Evolutionary conservation across 768 basidiomycete genomes (phyloP), one percentile per base, ranked within the genome.

Genomic region (Boletus fagicola): DNA sequence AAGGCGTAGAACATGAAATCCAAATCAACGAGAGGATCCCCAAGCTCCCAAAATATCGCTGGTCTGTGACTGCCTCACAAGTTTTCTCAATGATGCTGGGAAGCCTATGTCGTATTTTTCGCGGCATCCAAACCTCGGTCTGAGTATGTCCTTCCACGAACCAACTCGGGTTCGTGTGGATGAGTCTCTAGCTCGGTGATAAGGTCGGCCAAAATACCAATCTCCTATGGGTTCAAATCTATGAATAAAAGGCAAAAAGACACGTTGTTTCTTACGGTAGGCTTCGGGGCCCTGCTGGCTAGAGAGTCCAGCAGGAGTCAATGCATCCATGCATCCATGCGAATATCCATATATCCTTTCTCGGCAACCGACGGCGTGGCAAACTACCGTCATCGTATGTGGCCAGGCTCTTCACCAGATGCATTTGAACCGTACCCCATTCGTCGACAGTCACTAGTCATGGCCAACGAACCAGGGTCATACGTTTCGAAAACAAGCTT

Each of bases 401-500:
- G 9, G 28, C 1, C 10, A 31, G 30, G 11, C 20, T 8, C 33
- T 49, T 39, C 28, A 26, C 7, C 5, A 22, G 40, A 46, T 18
- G n/a, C 11, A 33, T 9, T 10, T 12, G 15, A 50, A 50, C 60
- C 57, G 56, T 63, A 74, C 81, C 80, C 8, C 83, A 83, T 72
- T 86, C 85, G 56, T 86, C 86, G 12, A 86, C 75, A n/a, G 85
- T 65, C 63, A 86, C 70, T 75, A n/a, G 85, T 65, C 63, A 86
- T 70, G 1, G 80, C 70, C 50, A 86, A 73, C 7, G 77, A 73
- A 62, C 83, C 63, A n/a, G 68, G 54, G n/a, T 83, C 84, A 61
- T 80, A 82, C 0, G 69, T 72, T 11, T 74, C 56, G 4, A 75
- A 28, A 47, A 15, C 11, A 12, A 15, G 5, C 3, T 7, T 5